Percentiles rank a stretch among this genome's conserved stretches.
These are phyloP conservation scores for Stylonectria norvegica DNA, from an alignment of 2,329 filamentous ascomycete species.

Conservation along the genomic window DNA sequence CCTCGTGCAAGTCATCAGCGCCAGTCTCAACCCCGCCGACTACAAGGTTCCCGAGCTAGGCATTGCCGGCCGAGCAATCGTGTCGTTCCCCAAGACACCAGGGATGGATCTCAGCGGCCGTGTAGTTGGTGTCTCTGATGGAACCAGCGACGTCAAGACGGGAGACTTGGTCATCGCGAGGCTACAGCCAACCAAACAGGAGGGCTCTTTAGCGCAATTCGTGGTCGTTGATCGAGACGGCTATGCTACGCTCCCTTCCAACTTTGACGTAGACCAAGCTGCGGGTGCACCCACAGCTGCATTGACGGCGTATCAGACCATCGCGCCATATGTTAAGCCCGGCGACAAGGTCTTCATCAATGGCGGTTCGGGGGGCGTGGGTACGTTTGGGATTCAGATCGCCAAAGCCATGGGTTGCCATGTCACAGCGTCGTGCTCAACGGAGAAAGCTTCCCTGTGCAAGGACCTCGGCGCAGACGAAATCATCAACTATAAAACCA, in stretches of 20 bases:
- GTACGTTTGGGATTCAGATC: conserved; percentile 60
- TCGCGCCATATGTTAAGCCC: conserved; percentile 44
- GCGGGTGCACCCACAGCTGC: conserved; percentile 43
- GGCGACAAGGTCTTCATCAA: conserved; percentile 64
- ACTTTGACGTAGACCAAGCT: conserved; percentile 39
- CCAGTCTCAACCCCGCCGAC: conserved; percentile 48
- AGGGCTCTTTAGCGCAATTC: conserved; percentile 44
- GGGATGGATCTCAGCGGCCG: conserved; percentile 51
- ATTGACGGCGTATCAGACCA: conserved; percentile 47
- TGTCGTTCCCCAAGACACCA: conserved; percentile 40
- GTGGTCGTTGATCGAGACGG: conserved; percentile 32
- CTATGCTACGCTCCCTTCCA: conserved; percentile 38
- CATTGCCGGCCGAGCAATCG: conserved; percentile 32
- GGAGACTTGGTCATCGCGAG: conserved; percentile 46
- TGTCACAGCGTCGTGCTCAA: conserved; percentile 60
- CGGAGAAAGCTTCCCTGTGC: conserved; percentile 55
- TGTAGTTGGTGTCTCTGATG: conserved; percentile 36
- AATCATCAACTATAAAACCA: conserved; percentile 58
- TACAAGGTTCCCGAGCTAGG: conserved; percentile 45
- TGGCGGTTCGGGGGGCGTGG: conserved; percentile 61
- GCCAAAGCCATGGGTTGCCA: conserved; percentile 59
- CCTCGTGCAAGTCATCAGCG: conserved; percentile 42
- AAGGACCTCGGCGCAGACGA: conserved; percentile 60
- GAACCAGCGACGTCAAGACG: conserved; percentile 28
- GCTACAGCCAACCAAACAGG: conserved; percentile 24